A percentile compares a stretch with the other conserved stretches of the same genome.
Conservation (phyloP, 495 filamentous ascomycete genomes). For the Penicillium silybi region DNA sequence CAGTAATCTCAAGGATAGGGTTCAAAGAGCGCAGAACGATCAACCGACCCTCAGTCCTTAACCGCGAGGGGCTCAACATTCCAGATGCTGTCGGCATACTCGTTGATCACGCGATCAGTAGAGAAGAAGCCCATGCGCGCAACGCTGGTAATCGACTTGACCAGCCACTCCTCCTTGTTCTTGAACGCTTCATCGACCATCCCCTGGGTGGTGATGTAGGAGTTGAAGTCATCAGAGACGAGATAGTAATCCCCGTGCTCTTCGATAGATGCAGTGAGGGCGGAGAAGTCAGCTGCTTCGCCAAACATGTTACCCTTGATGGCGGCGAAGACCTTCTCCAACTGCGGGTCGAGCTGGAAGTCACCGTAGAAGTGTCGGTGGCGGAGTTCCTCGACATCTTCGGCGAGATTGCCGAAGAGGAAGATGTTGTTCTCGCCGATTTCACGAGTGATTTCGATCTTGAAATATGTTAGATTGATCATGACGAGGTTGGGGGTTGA, state of each 20-base stretch:
- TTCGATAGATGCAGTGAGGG: conserved; percentile 74
- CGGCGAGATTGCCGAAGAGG: conserved; percentile 93
- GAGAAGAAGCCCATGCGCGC: conserved; percentile 96
- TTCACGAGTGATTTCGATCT: conserved; percentile 98
- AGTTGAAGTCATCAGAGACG: conserved; percentile 93
- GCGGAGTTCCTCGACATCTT: conserved; percentile 95
- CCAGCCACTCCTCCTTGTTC: conserved; percentile 87
- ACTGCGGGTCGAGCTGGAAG: conserved; percentile 70
- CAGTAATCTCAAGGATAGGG: not conserved
- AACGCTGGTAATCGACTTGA: conserved; percentile 83
- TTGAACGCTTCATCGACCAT: conserved; percentile 87
- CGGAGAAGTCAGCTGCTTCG: conserved; percentile 66
- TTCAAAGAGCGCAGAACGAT: not conserved
- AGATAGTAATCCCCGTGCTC: conserved; percentile 97
- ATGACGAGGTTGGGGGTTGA: conserved; percentile 3
- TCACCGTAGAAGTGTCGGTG: conserved; percentile 81
- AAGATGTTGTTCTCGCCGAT: conserved; percentile 96
- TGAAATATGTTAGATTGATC: conserved; percentile 8
- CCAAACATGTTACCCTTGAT: conserved; percentile 79
- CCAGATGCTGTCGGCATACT: conserved; percentile 98
- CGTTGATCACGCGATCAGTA: conserved; percentile 92
- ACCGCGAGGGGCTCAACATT: conserved; percentile 74
- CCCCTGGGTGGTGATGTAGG: conserved; percentile 83
- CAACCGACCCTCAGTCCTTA: conserved; percentile 16
- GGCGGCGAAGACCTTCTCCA: conserved; percentile 74